Percentiles rank a stretch among this genome's conserved stretches.
These are phyloP conservation scores for Cytospora mali DNA, from an alignment of 2,329 filamentous ascomycete species.

Conservation along the genomic window DNA sequence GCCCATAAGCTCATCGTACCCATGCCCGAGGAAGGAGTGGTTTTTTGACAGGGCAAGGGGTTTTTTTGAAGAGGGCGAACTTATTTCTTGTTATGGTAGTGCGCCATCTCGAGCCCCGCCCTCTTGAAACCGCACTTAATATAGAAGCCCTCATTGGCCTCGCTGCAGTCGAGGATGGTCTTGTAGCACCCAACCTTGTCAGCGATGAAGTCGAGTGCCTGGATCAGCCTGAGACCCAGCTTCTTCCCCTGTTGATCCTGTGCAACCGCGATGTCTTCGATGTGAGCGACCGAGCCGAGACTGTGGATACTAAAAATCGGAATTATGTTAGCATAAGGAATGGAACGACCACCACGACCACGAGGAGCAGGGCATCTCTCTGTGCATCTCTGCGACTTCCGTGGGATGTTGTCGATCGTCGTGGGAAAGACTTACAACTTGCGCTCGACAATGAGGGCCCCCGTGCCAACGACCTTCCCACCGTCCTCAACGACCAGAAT, in stretches of 20 bases:
- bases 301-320: conserved; percentile 66
- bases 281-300: conserved; percentile 85
- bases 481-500: conserved; percentile 83
- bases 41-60: neutral
- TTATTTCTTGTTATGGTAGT: conserved; percentile 71
- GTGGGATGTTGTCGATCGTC: neutral
- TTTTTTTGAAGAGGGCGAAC: conserved; percentile 11
- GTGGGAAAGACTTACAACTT: conserved; percentile 71
- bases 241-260: conserved; percentile 98
- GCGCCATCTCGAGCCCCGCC: conserved; percentile 93
- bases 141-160: conserved; percentile 96
- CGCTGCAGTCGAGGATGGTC: conserved; percentile 94
- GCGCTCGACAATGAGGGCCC: conserved; percentile 86
- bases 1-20: neutral
- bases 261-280: conserved; percentile 95
- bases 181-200: conserved; percentile 93
- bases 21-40: neutral
- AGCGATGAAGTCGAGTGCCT: conserved; percentile 87
- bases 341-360: neutral
- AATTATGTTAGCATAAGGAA: conserved; percentile 3
- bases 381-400: conserved; percentile 3
- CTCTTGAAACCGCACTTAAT: conserved; percentile 95
- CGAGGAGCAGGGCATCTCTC: neutral
- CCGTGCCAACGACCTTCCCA: conserved; percentile 80
- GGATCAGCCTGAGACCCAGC: conserved; percentile 87